These are phyloP conservation scores for Candolleomyces efflorescens DNA, from an alignment of 768 basidiomycete species.

Conservation along the genomic window DNA sequence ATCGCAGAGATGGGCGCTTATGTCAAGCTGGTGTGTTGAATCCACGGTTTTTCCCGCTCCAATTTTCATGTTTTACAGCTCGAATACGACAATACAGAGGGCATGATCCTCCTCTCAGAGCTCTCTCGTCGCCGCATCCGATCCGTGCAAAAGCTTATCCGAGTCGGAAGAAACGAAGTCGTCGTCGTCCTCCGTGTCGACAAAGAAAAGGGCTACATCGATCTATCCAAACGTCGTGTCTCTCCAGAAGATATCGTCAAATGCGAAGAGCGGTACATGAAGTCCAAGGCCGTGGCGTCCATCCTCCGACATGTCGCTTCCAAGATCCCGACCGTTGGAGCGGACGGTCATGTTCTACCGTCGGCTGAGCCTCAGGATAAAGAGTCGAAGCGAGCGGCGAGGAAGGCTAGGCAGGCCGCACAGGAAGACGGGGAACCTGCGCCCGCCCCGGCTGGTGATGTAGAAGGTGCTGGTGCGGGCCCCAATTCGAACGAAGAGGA, in stretches of 20 bases:
- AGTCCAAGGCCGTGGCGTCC: conserved; percentile 92
- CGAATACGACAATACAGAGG: conserved; percentile 98
- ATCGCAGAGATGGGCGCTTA: conserved; percentile 99
- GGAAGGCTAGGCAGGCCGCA: conserved; percentile 43
- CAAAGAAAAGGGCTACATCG: conserved; percentile 99
- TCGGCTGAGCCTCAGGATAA: conserved; percentile 37
- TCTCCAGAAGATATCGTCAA: conserved; percentile 98
- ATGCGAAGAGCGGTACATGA: conserved; percentile 98
- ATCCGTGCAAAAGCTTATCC: conserved; percentile 96
- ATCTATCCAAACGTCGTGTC: conserved; percentile 96
- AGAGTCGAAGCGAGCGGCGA: conserved; percentile 40
- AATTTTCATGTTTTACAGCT: conserved; percentile 46
- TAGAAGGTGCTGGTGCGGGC: conserved; percentile 31
- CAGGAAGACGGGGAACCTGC: conserved; percentile 1
- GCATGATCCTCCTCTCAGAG: conserved; percentile 99
- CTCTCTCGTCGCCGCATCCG: conserved; percentile 94
- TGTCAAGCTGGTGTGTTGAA: conserved; percentile 80
- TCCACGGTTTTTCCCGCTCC: not conserved
- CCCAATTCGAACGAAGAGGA: conserved; percentile 76
- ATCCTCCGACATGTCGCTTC: conserved; percentile 91
- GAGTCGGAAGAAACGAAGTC: conserved; percentile 96
- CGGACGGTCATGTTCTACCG: conserved; percentile 25
- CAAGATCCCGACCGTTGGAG: conserved; percentile 54
- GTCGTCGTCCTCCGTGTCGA: conserved; percentile 97
- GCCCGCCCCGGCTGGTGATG: conserved; percentile 23